These are phyloP conservation scores for Kazachstania bromeliacearum DNA, from an alignment of 805 yeast genomes.

Conservation along the genomic window DNA sequence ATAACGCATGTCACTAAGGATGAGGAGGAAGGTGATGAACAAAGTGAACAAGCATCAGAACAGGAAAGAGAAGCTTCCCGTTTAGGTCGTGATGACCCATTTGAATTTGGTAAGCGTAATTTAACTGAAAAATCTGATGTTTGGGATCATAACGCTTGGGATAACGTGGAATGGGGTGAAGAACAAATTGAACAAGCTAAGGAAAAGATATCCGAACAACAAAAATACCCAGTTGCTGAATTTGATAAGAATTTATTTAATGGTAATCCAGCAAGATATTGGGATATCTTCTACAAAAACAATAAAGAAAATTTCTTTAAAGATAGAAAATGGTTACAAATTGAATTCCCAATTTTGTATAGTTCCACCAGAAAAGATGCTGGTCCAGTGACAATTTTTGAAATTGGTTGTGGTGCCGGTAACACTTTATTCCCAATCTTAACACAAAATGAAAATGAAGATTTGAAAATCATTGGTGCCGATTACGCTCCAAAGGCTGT, in stretches of 20 bases:
- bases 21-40: conserved; percentile 7
- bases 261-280: conserved; percentile 80
- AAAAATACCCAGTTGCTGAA: conserved; percentile 75
- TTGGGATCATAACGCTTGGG: conserved; percentile 89
- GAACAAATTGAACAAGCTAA: conserved; percentile 74
- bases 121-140: conserved; percentile 68
- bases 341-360: conserved; percentile 83
- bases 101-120: conserved; percentile 81
- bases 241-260: conserved; percentile 74
- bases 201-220: conserved; percentile 63
- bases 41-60: conserved; percentile 3
- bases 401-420: conserved; percentile 98
- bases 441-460: conserved; percentile 71
- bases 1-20: conserved; percentile 2
- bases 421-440: conserved; percentile 90
- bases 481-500: conserved; percentile 89
- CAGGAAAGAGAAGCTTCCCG: conserved; percentile 31
- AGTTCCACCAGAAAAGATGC: conserved; percentile 65
- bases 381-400: conserved; percentile 68
- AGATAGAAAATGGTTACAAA: conserved; percentile 91
- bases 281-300: conserved; percentile 90
- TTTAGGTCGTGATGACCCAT: conserved; percentile 80
- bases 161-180: conserved; percentile 95
- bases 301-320: conserved; percentile 91
- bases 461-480: conserved; percentile 67